Conservation (phyloP, 1,284 basidiomycete genomes). For the Ceratobasidium sp. region DNA sequence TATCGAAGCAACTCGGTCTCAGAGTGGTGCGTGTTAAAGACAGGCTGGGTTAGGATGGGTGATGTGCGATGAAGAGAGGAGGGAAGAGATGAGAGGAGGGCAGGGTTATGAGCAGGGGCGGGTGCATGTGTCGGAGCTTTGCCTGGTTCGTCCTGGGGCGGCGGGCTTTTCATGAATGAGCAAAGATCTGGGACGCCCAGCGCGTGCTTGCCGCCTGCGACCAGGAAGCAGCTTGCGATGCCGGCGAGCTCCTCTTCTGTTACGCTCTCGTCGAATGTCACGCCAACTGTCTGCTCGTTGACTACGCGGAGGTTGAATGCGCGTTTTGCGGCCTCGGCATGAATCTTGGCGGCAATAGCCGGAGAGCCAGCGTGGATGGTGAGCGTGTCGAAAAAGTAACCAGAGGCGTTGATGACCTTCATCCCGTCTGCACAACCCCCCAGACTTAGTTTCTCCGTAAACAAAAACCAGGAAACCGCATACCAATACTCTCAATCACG, state of each 20-base stretch:
- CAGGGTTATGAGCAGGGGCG: slow-evolving; percentile 44
- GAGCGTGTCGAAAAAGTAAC: slow-evolving; percentile 89
- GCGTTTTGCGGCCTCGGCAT: slow-evolving; percentile 68
- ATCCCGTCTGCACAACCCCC: slow-evolving; percentile 15
- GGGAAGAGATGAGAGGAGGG: slow-evolving; percentile 58
- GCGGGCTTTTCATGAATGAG: slow-evolving; percentile 14
- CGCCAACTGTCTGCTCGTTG: slow-evolving; percentile 78
- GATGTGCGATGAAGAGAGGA: slow-evolving; percentile 71
- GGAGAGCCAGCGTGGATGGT: slow-evolving; percentile 79
- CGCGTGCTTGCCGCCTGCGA: slow-evolving; percentile 8
- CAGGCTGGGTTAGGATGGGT: slow-evolving; percentile 80
- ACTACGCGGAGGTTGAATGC: slow-evolving; percentile 87
- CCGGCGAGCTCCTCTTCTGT: slow-evolving; percentile 74
- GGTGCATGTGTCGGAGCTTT: slow-evolving; percentile 46
- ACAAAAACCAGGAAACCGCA: not conserved
- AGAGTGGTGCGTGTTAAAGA: slow-evolving; percentile 95
- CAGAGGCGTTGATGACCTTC: slow-evolving; percentile 60
- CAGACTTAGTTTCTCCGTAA: not conserved
- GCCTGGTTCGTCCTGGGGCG: not conserved
- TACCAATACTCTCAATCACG: slow-evolving; percentile 22
- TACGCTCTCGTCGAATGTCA: slow-evolving; percentile 93
- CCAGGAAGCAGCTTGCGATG: slow-evolving; percentile 53
- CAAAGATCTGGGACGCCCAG: slow-evolving; percentile 2
- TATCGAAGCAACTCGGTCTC: slow-evolving; percentile 99
- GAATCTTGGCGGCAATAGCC: slow-evolving; percentile 69